These are phyloP conservation scores for Physocladia obscura DNA, from an alignment of 192 early-diverging fungal species.

Conservation along the genomic window DNA sequence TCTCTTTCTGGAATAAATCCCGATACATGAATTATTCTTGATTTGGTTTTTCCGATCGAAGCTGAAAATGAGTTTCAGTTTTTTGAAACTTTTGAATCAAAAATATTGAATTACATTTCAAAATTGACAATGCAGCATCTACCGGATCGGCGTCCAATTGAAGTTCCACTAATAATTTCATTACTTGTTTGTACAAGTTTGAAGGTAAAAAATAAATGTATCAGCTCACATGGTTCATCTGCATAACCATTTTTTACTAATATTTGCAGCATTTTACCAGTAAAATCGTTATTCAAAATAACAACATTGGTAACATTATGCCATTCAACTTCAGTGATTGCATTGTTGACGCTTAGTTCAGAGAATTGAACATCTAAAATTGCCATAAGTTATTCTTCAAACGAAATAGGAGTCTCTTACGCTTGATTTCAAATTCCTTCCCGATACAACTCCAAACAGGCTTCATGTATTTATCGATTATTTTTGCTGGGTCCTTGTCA, in stretches of 20 bases:
- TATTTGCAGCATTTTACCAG: constrained; percentile 42
- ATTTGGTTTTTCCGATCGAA: constrained; percentile 33
- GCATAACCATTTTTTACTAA: constrained; percentile 45
- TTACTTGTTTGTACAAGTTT: background rate
- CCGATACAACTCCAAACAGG: constrained; percentile 41
- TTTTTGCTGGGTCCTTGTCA: constrained; percentile 44
- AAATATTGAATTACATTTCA: constrained; percentile 44
- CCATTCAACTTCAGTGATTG: constrained; percentile 38
- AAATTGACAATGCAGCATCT: constrained; percentile 47
- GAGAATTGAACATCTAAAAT: constrained; percentile 47
- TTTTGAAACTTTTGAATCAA: background rate
- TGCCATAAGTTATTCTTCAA: background rate
- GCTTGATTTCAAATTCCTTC: constrained; percentile 43
- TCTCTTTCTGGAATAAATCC: constrained; percentile 44
- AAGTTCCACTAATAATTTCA: constrained; percentile 26
- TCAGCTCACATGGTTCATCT: constrained; percentile 29
- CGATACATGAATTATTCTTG: constrained; percentile 36
- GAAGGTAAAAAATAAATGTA: background rate
- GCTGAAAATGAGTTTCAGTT: constrained; percentile 27
- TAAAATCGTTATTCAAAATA: constrained; percentile 46
- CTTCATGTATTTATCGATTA: constrained; percentile 54
- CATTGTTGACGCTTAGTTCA: constrained; percentile 53
- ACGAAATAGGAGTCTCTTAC: constrained; percentile 23
- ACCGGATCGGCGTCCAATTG: constrained; percentile 47
- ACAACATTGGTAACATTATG: constrained; percentile 45